Evolutionary conservation across 2,329 filamentous ascomycete species (phyloP).

Genomic region (Aureobasidium sp.): DNA sequence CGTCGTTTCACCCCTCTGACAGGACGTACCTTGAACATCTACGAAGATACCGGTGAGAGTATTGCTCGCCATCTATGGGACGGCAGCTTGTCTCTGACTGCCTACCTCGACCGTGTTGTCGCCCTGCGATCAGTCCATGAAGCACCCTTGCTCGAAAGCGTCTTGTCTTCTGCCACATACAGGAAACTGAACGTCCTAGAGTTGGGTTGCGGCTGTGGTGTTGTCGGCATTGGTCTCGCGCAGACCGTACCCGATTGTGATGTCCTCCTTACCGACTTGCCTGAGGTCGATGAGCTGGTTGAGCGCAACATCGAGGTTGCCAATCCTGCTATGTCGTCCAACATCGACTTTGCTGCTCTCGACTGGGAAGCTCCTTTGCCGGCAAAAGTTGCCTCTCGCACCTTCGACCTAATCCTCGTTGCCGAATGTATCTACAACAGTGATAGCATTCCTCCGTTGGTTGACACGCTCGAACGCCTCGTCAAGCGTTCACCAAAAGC

Average conservation of each 20-base stretch:
- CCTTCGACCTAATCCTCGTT: slow-evolving; percentile 56
- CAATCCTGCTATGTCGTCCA: slow-evolving; percentile 37
- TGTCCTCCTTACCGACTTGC: slow-evolving; percentile 58
- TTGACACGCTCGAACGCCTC: slow-evolving; percentile 49
- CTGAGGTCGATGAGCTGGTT: slow-evolving; percentile 56
- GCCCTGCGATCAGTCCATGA: slow-evolving; percentile 25
- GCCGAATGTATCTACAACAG: slow-evolving; percentile 70
- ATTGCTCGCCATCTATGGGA: slow-evolving; percentile 69
- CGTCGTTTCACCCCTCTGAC: slow-evolving; percentile 44
- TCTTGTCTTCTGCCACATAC: slow-evolving; percentile 33
- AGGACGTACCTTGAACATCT: slow-evolving; percentile 43
- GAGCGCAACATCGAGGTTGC: slow-evolving; percentile 47
- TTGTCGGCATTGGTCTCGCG: slow-evolving; percentile 59
- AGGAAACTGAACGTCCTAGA: slow-evolving; percentile 50
- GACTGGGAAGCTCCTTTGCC: slow-evolving; percentile 57
- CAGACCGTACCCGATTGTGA: slow-evolving; percentile 45
- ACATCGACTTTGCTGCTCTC: slow-evolving; percentile 45
- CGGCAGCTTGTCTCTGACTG: slow-evolving; percentile 52
- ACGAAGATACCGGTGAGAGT: slow-evolving; percentile 66
- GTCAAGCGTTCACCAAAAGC: slow-evolving; percentile 42
- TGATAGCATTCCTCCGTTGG: slow-evolving; percentile 58
- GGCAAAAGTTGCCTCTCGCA: slow-evolving; percentile 26
- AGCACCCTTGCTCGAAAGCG: slow-evolving; percentile 32
- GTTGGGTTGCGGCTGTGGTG: slow-evolving; percentile 61
- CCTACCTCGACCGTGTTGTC: slow-evolving; percentile 43